Evolutionary conservation across 305 asterid species (phyloP).

Genomic region (Solanum hybrid): DNA sequence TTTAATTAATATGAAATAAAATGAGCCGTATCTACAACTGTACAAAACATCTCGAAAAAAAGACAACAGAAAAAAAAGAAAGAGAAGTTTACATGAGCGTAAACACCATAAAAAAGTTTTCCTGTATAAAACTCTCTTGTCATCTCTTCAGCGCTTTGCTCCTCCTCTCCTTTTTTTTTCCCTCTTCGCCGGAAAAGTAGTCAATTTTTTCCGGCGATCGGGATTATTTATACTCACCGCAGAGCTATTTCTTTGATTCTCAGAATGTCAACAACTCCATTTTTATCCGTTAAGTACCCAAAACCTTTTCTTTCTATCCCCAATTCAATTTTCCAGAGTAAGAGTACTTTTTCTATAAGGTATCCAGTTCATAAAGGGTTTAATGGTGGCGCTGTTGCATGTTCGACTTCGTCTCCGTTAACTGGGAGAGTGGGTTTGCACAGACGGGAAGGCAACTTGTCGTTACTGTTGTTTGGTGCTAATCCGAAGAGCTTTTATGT

Average conservation of each 20-base stretch:
- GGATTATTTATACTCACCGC: neutral
- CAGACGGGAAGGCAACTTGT: slow-evolving; percentile 65
- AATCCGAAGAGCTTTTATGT: slow-evolving; percentile 20
- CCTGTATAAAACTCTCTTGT: neutral
- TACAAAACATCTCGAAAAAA: neutral
- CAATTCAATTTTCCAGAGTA: slow-evolving; percentile 8
- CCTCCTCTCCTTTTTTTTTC: slow-evolving; percentile 6
- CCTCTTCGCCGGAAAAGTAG: slow-evolving; percentile 14
- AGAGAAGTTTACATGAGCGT: neutral
- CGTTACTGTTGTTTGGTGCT: slow-evolving; percentile 57
- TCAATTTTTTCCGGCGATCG: slow-evolving; percentile 15
- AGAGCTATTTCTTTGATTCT: neutral
- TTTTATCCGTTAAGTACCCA: slow-evolving; percentile 23
- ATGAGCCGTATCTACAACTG: neutral
- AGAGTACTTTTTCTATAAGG: neutral
- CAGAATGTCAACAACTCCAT: slow-evolving; percentile 43
- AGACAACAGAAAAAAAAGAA: neutral
- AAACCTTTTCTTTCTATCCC: slow-evolving; percentile 16
- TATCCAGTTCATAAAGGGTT: neutral
- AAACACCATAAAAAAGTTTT: neutral
- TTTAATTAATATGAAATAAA: no score
- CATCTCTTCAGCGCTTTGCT: neutral
- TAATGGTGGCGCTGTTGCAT: slow-evolving; percentile 35
- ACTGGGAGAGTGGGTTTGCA: slow-evolving; percentile 85
- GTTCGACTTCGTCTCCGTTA: slow-evolving; percentile 65